phyloP scores from a whole-genome alignment of 768 basidiomycete species.

The Austroboletus festivus region DNA sequence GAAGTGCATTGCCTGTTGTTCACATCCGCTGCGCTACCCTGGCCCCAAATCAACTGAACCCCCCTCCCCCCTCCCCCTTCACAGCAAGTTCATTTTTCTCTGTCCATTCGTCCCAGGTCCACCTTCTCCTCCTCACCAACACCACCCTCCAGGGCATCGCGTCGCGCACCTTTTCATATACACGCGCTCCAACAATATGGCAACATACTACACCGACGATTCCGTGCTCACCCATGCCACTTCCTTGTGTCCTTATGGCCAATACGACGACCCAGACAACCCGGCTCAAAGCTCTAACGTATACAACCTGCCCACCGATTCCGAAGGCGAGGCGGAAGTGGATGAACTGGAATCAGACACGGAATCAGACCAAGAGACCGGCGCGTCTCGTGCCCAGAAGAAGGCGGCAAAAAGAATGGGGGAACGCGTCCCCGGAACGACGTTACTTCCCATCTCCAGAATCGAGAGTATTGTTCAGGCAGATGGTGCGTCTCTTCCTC shows the following conservation, averaged over 20 bases:
- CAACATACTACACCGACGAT: conserved; percentile 30
- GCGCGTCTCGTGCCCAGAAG: conserved; percentile 27
- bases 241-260: conserved; percentile 31
- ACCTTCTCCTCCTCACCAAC: conserved; percentile 2
- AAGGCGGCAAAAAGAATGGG: conserved; percentile 28
- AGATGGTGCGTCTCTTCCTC: conserved; percentile 50
- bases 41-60: conserved; percentile 14
- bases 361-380: conserved; percentile 27
- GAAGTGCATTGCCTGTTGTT: conserved; percentile 16
- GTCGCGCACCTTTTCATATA: conserved; percentile 5
- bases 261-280: conserved; percentile 23
- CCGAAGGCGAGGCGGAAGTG: conserved; percentile 32
- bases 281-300: conserved; percentile 24
- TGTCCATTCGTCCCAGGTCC: neutral
- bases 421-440: conserved; percentile 60
- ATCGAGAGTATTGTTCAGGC: conserved; percentile 78
- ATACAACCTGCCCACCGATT: conserved; percentile 34
- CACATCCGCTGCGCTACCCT: conserved; percentile 28
- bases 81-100: conserved; percentile 12
- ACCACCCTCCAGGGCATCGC: conserved; percentile 3
- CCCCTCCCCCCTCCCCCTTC: too few species aligned
- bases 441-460: conserved; percentile 59
- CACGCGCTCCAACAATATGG: conserved; percentile 22
- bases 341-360: conserved; percentile 35
- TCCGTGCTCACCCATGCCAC: conserved; percentile 31